phyloP scores from a whole-genome alignment of 805 yeast genomes.

The Hanseniaspora meyeri region DNA sequence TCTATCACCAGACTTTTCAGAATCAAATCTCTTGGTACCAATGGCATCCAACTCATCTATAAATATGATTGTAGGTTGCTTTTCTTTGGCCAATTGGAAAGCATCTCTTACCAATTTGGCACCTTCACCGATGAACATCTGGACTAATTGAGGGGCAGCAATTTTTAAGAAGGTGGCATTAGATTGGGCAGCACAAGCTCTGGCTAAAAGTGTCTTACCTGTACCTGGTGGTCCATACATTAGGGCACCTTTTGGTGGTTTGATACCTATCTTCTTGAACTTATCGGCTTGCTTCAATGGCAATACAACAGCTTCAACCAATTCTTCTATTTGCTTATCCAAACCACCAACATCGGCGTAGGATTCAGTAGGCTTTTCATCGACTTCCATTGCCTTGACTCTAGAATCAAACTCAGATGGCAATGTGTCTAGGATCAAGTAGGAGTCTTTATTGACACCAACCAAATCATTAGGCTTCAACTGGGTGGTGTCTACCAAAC shows the following conservation, averaged over 20 bases:
- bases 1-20: conserved; percentile 94
- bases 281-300: conserved; percentile 98
- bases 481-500: conserved; percentile 81
- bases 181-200: conserved; percentile 98
- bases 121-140: conserved; percentile 98
- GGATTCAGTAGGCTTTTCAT: conserved; percentile 95
- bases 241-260: conserved; percentile 95
- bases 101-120: conserved; percentile 96
- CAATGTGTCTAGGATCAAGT: conserved; percentile 78
- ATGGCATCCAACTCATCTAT: conserved; percentile 98
- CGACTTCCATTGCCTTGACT: conserved; percentile 99
- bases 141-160: conserved; percentile 97
- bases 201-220: conserved; percentile 90
- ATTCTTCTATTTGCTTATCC: conserved; percentile 95
- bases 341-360: conserved; percentile 96
- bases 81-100: conserved; percentile 91
- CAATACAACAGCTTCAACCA: conserved; percentile 93
- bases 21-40: conserved; percentile 95
- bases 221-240: conserved; percentile 99
- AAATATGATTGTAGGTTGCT: conserved; percentile 95
- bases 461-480: conserved; percentile 95
- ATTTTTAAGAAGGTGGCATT: conserved; percentile 92
- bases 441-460: conserved; percentile 95
- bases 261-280: conserved; percentile 85
- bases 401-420: conserved; percentile 97